Evolutionary conservation across 225 moss, liverwort and hornwort genomes (phyloP).

Genomic region (Climacium dendroides): DNA sequence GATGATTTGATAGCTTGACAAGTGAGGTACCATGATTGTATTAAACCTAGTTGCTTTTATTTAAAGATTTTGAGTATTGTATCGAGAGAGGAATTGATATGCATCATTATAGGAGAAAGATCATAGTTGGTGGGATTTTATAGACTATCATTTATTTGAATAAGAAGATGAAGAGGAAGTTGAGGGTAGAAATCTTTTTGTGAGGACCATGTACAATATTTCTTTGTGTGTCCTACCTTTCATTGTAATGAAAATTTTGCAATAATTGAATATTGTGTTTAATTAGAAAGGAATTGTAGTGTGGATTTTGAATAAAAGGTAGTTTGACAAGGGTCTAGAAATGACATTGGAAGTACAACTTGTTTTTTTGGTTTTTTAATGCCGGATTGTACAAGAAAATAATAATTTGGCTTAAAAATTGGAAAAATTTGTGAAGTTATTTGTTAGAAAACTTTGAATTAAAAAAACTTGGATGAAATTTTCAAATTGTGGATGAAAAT

Average conservation of each 20-base stretch:
- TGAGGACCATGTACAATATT: neutral
- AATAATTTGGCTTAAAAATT: no score
- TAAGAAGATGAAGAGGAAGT: neutral
- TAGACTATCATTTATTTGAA: neutral
- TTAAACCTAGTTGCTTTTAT: neutral
- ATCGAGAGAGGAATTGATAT: accelerated
- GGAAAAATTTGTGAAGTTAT: no score
- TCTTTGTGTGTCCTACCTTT: neutral
- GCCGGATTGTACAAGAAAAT: no score
- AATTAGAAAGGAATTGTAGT: neutral
- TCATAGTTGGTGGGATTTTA: neutral
- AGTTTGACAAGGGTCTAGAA: neutral
- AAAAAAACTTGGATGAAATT: no score
- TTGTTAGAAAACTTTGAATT: no score
- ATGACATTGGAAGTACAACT: no score
- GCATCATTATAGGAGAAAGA: neutral
- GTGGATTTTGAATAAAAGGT: neutral
- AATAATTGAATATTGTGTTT: neutral
- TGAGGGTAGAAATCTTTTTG: neutral
- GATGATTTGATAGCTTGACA: neutral
- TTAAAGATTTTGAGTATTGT: neutral
- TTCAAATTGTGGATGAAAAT: no score
- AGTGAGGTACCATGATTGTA: neutral
- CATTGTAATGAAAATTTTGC: neutral
- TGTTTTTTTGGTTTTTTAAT: no score